Evolutionary conservation across 768 basidiomycete species (phyloP).

Genomic region (Cubamyces sp.): DNA sequence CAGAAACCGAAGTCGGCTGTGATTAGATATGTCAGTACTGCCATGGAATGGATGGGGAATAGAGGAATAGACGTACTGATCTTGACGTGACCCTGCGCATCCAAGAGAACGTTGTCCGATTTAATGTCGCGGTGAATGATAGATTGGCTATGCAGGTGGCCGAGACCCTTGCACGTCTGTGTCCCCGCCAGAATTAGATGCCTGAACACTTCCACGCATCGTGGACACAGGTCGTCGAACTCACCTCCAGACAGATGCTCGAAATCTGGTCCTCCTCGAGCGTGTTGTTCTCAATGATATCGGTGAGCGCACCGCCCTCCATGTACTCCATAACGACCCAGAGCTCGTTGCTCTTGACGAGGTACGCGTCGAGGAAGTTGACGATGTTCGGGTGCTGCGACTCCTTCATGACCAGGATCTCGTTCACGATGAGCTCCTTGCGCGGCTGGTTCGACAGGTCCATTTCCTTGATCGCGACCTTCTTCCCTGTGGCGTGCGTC

Average conservation of each 20-base stretch:
- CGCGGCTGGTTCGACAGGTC: conserved; percentile 92
- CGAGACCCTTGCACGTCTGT: conserved; percentile 93
- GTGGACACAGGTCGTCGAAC: conserved; percentile 28
- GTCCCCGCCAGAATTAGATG: background rate
- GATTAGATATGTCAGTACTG: conserved; percentile 5
- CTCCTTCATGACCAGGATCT: conserved; percentile 99
- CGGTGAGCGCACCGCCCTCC: conserved; percentile 97
- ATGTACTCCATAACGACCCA: conserved; percentile 99
- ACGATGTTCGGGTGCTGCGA: conserved; percentile 97
- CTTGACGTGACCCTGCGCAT: conserved; percentile 91
- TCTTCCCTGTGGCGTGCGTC: conserved; percentile 78
- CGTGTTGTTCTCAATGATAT: conserved; percentile 97
- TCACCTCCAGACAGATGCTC: conserved; percentile 87
- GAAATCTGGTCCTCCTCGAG: conserved; percentile 95
- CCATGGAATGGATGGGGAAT: background rate
- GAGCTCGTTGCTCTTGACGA: conserved; percentile 85
- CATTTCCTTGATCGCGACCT: conserved; percentile 99
- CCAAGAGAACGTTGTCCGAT: conserved; percentile 93
- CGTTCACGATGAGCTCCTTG: conserved; percentile 97
- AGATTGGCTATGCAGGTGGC: conserved; percentile 89
- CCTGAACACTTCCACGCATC: background rate
- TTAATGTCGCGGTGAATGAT: conserved; percentile 99
- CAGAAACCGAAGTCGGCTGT: conserved; percentile 97
- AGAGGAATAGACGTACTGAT: conserved; percentile 71
- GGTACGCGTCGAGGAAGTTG: conserved; percentile 91